Base-by-base conservation (phyloP, 257 asterid genomes). In the Salvia rosmarinus region DNA sequence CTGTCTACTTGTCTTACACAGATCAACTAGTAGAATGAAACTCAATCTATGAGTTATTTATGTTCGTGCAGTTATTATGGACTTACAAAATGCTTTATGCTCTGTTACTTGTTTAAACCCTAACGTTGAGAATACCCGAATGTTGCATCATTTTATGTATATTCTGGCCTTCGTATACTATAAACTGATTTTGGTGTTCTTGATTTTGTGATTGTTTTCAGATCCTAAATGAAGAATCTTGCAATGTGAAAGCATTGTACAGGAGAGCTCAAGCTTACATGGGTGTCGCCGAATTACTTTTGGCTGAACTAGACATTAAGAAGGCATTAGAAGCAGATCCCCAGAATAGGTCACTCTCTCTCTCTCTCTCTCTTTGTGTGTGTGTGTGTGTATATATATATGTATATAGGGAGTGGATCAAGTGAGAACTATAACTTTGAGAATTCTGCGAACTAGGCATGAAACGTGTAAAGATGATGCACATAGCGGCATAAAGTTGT, bases 271-370 rank as follows among this genome's bases (percentile, higher is more conserved):
- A 90, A 64, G 96, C 94, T 28, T 77, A 82, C 58, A 81, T 87
- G 74, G 82, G 84, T 25, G 39, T 82, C 42, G 75, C 82, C 2
- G 95, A 88, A 71, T 64, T 86, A 32, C 81, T 86, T 76, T 76
- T 75, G 42, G 96, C 96, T 1, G 96, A 87, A 76, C 6, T 79
- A 0, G 96, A 90, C 60, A 85, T 88, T 8, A 90, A 88, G 70
- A 90, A 86, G 72, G 97, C 94, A 65, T 85, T 87, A 66, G 96
- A 88, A 78, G 80, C 80, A 21, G 94, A 90, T 51, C 96, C 97
- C 7, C 71, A 78, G 49, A 88, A 88, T 82, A 87, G 83, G 95
- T 89, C n/a, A n/a, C n/a, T n/a, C n/a, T n/a, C n/a, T n/a, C n/a
- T n/a, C n/a, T n/a, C n/a, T n/a, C n/a, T n/a, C n/a, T n/a, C n/a